Conservation (phyloP, 148 eudicot genomes). For the Silene latifolia region DNA sequence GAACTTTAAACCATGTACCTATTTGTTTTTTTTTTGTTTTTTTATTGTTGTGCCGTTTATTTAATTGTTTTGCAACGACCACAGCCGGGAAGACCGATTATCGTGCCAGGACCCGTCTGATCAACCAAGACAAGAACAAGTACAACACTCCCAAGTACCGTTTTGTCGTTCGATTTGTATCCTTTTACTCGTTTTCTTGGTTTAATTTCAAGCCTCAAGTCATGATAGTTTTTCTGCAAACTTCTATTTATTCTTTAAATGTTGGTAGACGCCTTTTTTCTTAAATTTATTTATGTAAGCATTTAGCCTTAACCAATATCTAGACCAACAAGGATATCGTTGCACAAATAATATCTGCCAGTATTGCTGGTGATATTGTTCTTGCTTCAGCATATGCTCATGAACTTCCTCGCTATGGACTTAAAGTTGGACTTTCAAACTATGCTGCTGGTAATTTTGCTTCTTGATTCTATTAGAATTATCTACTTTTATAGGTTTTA, state of each 20-base stretch:
- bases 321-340: conserved; percentile 71
- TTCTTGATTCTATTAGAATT: neutral
- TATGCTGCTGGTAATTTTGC: conserved; percentile 61
- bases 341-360: conserved; percentile 67
- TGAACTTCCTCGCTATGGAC: conserved; percentile 70
- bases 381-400: conserved; percentile 75
- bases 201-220: neutral
- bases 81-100: conserved; percentile 94
- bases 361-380: conserved; percentile 59
- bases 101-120: conserved; percentile 69
- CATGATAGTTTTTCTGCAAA: neutral
- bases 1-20: neutral
- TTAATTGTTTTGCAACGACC: neutral
- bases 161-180: conserved; percentile 73
- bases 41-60: neutral
- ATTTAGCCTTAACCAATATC: conserved; percentile 17
- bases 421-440: conserved; percentile 73
- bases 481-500: neutral
- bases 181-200: conserved; percentile 18
- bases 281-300: neutral
- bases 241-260: neutral
- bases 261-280: neutral
- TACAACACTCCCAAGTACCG: conserved; percentile 89
- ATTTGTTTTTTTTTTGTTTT: neutral
- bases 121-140: conserved; percentile 86